Evolutionary conservation across 352 stramenopile genomes (phyloP).

Genomic region (Globisporangium splendens): DNA sequence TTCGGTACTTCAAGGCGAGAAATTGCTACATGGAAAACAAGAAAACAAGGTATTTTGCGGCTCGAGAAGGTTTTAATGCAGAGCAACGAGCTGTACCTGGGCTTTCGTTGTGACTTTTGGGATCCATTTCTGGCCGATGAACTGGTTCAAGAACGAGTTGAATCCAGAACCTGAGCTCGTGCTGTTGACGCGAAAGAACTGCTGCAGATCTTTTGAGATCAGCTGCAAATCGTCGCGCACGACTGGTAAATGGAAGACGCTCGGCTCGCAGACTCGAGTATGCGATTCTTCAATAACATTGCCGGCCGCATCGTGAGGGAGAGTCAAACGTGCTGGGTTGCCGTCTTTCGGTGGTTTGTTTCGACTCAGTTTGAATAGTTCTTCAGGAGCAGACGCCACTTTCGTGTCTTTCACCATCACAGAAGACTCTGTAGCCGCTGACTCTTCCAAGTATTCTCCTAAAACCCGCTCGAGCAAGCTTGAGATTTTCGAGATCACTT

Average conservation of each 20-base stretch:
- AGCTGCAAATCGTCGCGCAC: constrained; percentile 70
- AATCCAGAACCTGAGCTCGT: constrained; percentile 31
- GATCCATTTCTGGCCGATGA: constrained; percentile 73
- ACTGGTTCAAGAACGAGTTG: constrained; percentile 54
- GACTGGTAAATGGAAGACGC: constrained; percentile 70
- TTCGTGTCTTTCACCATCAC: constrained; percentile 18
- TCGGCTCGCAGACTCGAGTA: constrained; percentile 59
- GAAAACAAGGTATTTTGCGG: not conserved
- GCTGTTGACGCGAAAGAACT: constrained; percentile 29
- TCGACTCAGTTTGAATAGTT: constrained; percentile 62
- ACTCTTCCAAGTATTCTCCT: constrained; percentile 64
- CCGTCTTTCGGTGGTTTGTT: constrained; percentile 43
- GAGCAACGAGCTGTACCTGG: constrained; percentile 16
- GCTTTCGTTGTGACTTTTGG: constrained; percentile 70
- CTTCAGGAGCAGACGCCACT: constrained; percentile 10
- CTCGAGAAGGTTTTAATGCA: not conserved
- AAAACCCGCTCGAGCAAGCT: constrained; percentile 58
- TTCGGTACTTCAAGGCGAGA: constrained; percentile 51
- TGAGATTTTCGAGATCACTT: constrained; percentile 64
- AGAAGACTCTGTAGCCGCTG: constrained; percentile 16
- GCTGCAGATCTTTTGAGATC: constrained; percentile 57
- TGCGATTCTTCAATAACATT: constrained; percentile 23
- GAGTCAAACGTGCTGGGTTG: constrained; percentile 15
- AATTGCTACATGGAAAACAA: constrained; percentile 29
- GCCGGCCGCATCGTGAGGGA: constrained; percentile 20